These are phyloP conservation scores for Coprinopsis sp. DNA, from an alignment of 768 basidiomycete genomes.

Conservation along the genomic window DNA sequence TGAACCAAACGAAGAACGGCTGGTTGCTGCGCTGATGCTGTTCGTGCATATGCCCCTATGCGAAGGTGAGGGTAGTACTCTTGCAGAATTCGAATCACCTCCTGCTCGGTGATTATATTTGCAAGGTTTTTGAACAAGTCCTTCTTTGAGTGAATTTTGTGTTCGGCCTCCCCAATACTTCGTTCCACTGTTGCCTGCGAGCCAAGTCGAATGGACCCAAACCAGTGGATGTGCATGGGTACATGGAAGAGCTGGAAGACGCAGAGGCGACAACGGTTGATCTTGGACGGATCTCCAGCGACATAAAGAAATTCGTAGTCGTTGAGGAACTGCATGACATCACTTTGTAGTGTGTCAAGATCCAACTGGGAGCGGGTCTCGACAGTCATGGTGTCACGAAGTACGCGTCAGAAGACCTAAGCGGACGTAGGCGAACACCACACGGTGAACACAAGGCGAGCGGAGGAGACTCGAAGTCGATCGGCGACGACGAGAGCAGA, in stretches of 20 bases:
- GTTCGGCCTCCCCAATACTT: slow-evolving; percentile 11
- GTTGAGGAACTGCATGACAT: slow-evolving; percentile 10
- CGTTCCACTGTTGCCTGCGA: slow-evolving; percentile 16
- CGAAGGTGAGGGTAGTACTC: slow-evolving; percentile 12
- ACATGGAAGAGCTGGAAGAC: slow-evolving; percentile 17
- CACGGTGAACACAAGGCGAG: too few species aligned
- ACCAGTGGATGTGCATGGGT: slow-evolving; percentile 17
- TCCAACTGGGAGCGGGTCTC: slow-evolving; percentile 5
- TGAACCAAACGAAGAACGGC: too few species aligned
- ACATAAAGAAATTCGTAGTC: slow-evolving; percentile 16
- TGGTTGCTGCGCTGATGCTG: too few species aligned
- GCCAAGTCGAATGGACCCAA: slow-evolving; percentile 18
- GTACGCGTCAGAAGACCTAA: too few species aligned
- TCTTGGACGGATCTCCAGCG: slow-evolving; percentile 8
- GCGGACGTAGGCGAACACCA: too few species aligned
- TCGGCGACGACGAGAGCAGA: too few species aligned
- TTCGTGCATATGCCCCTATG: too few species aligned
- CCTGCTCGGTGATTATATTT: slow-evolving; percentile 15
- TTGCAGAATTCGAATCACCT: slow-evolving; percentile 11
- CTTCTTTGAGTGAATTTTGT: slow-evolving; percentile 15
- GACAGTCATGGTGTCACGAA: slow-evolving; percentile 20
- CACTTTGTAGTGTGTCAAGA: slow-evolving; percentile 9
- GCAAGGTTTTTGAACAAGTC: slow-evolving; percentile 15
- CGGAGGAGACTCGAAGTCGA: too few species aligned
- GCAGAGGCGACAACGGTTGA: slow-evolving; percentile 10